Conservation (phyloP, 176 grass and related monocot genomes). For the Musa schizocarpa region DNA sequence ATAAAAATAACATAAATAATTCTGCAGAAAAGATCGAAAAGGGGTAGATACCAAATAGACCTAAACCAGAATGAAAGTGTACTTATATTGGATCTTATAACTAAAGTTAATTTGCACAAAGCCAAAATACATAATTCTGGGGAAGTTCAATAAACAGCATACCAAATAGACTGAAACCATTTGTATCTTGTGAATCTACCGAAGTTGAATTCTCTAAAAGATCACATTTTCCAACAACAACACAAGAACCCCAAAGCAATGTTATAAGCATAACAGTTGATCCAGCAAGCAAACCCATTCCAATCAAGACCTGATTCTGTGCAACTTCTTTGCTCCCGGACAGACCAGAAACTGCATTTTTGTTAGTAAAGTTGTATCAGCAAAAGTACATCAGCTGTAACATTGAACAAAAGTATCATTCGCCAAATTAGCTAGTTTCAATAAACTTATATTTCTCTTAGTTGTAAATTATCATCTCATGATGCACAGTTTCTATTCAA, state of each 20-base stretch:
- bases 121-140: neutral
- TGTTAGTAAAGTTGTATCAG: neutral
- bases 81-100: neutral
- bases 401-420: too few species aligned
- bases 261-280: slow-evolving; percentile 93
- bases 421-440: too few species aligned
- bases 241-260: slow-evolving; percentile 87
- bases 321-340: slow-evolving; percentile 87
- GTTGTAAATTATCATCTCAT: too few species aligned
- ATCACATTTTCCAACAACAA: slow-evolving; percentile 92
- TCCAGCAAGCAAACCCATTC: slow-evolving; percentile 94
- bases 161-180: slow-evolving; percentile 68
- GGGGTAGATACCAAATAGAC: neutral
- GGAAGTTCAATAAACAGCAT: slow-evolving; percentile 6
- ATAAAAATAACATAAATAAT: too few species aligned
- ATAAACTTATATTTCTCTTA: too few species aligned
- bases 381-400: too few species aligned
- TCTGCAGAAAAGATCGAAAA: too few species aligned
- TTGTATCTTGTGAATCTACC: slow-evolving; percentile 40
- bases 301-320: slow-evolving; percentile 87
- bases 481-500: too few species aligned
- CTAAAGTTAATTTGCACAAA: neutral
- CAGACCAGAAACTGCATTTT: slow-evolving; percentile 70
- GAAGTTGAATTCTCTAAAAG: slow-evolving; percentile 33
- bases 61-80: neutral